Percentiles rank a stretch among this genome's conserved stretches.
Evolutionary conservation across 2,329 filamentous ascomycete genomes (phyloP).

Genomic region (Reticulascus tulasneorum): DNA sequence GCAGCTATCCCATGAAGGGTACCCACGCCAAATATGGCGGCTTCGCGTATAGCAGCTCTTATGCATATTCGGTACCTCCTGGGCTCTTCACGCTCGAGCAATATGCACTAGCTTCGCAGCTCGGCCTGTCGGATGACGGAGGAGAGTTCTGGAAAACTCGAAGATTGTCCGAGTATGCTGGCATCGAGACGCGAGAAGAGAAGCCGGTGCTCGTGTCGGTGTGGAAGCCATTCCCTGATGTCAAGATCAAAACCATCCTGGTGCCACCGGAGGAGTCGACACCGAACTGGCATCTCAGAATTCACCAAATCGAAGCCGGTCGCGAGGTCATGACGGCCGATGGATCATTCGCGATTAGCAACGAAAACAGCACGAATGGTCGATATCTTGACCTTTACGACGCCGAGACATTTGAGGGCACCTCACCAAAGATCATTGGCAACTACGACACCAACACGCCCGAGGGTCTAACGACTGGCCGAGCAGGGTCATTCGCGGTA

Average conservation of each 20-base stretch:
- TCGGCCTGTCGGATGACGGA: constrained; percentile 72
- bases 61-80: constrained; percentile 73
- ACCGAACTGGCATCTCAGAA: constrained; percentile 67
- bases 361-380: constrained; percentile 43
- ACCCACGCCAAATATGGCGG: constrained; percentile 79
- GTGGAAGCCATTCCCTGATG: constrained; percentile 69
- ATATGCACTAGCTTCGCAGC: constrained; percentile 69
- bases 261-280: constrained; percentile 54
- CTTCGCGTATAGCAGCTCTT: constrained; percentile 74
- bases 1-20: constrained; percentile 76
- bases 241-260: constrained; percentile 61
- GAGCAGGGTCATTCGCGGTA: constrained; percentile 51
- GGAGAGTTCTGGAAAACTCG: constrained; percentile 77
- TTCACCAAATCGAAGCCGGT: constrained; percentile 57
- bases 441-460: constrained; percentile 56
- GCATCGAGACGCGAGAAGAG: constrained; percentile 52
- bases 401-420: constrained; percentile 41
- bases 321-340: constrained; percentile 68
- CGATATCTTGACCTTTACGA: constrained; percentile 46
- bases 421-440: constrained; percentile 51
- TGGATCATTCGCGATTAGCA: constrained; percentile 68
- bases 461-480: constrained; percentile 48
- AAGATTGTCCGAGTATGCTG: constrained; percentile 61
- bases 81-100: constrained; percentile 73
- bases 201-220: constrained; percentile 60